Evolutionary conservation across 129 eudicot species (phyloP).

Genomic region (Calendula officinalis): DNA sequence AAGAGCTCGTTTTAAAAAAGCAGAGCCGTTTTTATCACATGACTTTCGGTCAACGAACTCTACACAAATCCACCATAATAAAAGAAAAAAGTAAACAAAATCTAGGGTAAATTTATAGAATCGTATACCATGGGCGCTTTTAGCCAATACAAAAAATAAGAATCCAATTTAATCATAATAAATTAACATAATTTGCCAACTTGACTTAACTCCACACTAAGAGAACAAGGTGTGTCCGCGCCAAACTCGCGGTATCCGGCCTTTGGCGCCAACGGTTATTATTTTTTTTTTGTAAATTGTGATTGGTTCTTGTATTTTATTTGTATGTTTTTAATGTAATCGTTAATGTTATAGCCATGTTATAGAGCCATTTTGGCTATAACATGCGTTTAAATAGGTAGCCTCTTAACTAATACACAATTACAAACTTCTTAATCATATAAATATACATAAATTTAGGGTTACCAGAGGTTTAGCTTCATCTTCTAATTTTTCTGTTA

Average conservation of each 20-base stretch:
- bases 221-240: too few species aligned
- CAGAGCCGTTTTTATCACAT: neutral
- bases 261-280: too few species aligned
- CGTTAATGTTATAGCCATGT: too few species aligned
- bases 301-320: too few species aligned
- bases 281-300: too few species aligned
- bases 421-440: neutral
- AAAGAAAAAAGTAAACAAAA: neutral
- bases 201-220: neutral
- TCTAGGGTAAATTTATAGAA: neutral
- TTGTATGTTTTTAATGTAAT: too few species aligned
- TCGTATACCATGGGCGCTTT: neutral
- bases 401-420: too few species aligned
- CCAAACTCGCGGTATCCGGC: too few species aligned
- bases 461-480: conserved; percentile 57
- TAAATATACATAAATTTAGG: conserved; percentile 1
- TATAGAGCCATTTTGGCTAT: too few species aligned
- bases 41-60: neutral
- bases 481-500: conserved; percentile 47
- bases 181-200: neutral
- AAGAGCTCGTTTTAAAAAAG: neutral
- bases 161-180: neutral
- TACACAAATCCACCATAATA: neutral
- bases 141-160: neutral
- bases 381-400: too few species aligned